Conservation (phyloP, 768 basidiomycete genomes). For the Lactarius psammicola region DNA sequence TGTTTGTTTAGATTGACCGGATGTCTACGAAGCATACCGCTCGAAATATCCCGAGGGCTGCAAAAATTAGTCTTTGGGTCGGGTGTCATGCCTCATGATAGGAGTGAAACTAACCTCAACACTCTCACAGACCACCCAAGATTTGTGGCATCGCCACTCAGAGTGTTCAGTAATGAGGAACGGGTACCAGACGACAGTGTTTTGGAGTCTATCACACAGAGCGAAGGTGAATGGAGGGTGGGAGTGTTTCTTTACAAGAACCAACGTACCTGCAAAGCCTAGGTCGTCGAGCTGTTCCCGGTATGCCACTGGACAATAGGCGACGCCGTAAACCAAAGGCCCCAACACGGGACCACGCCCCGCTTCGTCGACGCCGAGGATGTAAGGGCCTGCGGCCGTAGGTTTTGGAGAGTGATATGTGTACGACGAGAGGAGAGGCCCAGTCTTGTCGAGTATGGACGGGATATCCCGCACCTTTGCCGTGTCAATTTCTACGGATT, state of each 20-base stretch:
- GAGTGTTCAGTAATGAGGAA: conserved; percentile 57
- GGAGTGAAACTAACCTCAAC: conserved; percentile 16
- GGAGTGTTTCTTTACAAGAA: not conserved
- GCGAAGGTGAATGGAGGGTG: not conserved
- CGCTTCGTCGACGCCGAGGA: conserved; percentile 98
- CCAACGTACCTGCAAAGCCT: conserved; percentile 80
- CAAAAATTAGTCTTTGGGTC: conserved; percentile 30
- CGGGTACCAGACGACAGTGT: conserved; percentile 73
- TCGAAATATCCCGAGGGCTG: conserved; percentile 89
- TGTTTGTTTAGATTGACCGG: conserved; percentile 87
- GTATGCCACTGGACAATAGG: conserved; percentile 85
- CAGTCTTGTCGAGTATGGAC: conserved; percentile 57
- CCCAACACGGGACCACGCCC: conserved; percentile 95
- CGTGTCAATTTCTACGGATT: not conserved
- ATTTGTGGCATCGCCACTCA: conserved; percentile 68
- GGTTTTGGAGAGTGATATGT: conserved; percentile 75
- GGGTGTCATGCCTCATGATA: not conserved
- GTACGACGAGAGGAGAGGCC: conserved; percentile 65
- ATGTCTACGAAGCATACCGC: conserved; percentile 82
- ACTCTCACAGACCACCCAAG: conserved; percentile 83
- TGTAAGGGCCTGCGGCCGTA: conserved; percentile 73
- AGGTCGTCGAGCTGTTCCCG: conserved; percentile 68
- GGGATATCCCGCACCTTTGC: conserved; percentile 38
- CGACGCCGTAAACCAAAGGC: conserved; percentile 93
- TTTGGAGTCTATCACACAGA: conserved; percentile 74